These are phyloP conservation scores for Colletotrichum chlorophyti DNA, from an alignment of 2,329 filamentous ascomycete genomes.

Conservation along the genomic window DNA sequence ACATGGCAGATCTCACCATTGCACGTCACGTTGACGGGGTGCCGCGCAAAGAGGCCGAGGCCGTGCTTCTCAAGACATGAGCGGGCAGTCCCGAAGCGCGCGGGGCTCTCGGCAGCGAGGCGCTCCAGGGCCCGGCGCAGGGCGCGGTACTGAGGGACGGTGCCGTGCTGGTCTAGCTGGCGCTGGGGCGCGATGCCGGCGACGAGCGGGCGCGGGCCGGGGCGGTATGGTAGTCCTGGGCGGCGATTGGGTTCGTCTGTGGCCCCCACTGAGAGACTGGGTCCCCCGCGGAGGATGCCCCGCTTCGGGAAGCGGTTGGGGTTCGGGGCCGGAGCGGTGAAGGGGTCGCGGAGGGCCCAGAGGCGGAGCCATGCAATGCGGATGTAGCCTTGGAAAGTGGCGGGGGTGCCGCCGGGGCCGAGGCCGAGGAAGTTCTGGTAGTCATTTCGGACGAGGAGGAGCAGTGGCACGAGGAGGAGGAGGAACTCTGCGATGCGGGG, in stretches of 20 bases:
- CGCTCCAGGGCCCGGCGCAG: slow-evolving; percentile 60
- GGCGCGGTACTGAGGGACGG: slow-evolving; percentile 57
- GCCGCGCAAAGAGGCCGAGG: slow-evolving; percentile 73
- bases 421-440: slow-evolving; percentile 79
- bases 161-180: slow-evolving; percentile 73
- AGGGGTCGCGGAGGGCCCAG: slow-evolving; percentile 75
- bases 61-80: slow-evolving; percentile 86
- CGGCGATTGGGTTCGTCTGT: slow-evolving; percentile 26
- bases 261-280: too few species aligned
- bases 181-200: slow-evolving; percentile 83
- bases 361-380: slow-evolving; percentile 76
- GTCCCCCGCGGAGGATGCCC: slow-evolving; percentile 64
- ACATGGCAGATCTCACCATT: slow-evolving; percentile 85
- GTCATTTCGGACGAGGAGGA: slow-evolving; percentile 69
- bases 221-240: slow-evolving; percentile 66
- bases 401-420: slow-evolving; percentile 81
- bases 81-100: slow-evolving; percentile 64
- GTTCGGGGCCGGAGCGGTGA: slow-evolving; percentile 61
- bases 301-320: slow-evolving; percentile 56
- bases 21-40: slow-evolving; percentile 72
- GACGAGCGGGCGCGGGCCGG: slow-evolving; percentile 69
- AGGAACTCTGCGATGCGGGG: slow-evolving; percentile 55
- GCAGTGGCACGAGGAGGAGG: slow-evolving; percentile 55
- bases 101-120: slow-evolving; percentile 54
- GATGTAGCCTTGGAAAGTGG: slow-evolving; percentile 75